These are phyloP conservation scores for Aspergillus heteromorphus DNA, from an alignment of 495 filamentous ascomycete species.

Conservation along the genomic window DNA sequence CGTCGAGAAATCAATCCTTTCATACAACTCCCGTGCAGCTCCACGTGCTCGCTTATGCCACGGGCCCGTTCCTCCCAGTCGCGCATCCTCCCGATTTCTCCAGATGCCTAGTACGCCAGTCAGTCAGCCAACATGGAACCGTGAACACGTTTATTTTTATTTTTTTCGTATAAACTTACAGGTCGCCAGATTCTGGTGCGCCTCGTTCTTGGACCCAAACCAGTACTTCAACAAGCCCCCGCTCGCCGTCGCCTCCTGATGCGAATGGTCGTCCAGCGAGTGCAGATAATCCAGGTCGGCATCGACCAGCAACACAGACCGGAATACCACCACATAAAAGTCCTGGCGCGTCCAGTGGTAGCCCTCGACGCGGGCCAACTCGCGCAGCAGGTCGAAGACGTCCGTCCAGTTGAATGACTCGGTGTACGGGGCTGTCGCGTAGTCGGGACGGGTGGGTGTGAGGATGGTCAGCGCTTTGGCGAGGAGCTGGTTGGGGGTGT, in stretches of 20 bases:
- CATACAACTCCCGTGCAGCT: constrained; percentile 34
- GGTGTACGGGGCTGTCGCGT: constrained; percentile 69
- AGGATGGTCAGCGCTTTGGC: constrained; percentile 63
- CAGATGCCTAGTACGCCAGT: constrained; percentile 53
- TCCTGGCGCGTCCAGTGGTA: constrained; percentile 55
- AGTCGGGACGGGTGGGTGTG: constrained; percentile 57
- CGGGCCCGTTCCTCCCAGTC: constrained; percentile 58
- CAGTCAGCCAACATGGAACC: too few relatives aligned
- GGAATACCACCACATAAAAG: constrained; percentile 82
- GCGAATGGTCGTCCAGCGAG: constrained; percentile 66
- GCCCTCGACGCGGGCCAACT: constrained; percentile 31
- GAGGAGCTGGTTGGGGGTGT: constrained; percentile 59
- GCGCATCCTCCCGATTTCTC: constrained; percentile 64
- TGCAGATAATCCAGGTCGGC: constrained; percentile 58
- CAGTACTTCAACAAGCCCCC: constrained; percentile 91
- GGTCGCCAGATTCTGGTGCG: constrained; percentile 66
- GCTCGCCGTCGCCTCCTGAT: constrained; percentile 67
- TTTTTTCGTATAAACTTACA: too few relatives aligned
- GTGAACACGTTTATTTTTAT: too few relatives aligned
- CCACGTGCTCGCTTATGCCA: constrained; percentile 42
- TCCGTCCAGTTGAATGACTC: constrained; percentile 74
- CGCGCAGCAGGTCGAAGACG: constrained; percentile 50
- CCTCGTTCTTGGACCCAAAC: constrained; percentile 64
- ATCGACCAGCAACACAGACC: constrained; percentile 59
- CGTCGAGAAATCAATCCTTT: constrained; percentile 56